A percentile compares a stretch with the other conserved stretches of the same genome.
Evolutionary conservation across 768 basidiomycete genomes (phyloP).

Genomic region (Boletales sp.): DNA sequence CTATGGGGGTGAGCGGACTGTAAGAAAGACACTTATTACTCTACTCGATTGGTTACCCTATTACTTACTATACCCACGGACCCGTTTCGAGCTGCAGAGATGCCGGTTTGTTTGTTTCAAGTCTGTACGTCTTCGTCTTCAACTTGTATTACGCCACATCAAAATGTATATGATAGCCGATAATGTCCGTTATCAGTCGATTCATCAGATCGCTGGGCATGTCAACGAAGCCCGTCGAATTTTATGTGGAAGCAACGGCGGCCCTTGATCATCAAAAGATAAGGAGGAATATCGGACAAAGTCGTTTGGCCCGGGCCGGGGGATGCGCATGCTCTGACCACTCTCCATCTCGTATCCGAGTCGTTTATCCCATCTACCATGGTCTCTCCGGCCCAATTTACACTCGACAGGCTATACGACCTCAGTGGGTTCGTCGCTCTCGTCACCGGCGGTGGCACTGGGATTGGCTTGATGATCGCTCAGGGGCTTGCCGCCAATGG

Average conservation of each 20-base stretch:
- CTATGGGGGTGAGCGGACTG: constrained; percentile 8
- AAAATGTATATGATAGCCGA: too few relatives aligned
- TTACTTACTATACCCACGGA: neutral
- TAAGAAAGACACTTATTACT: constrained; percentile 1
- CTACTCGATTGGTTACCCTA: constrained; percentile 6
- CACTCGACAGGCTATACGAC: constrained; percentile 37
- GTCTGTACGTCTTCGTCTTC: neutral
- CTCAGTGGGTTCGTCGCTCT: constrained; percentile 55
- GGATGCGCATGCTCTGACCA: too few relatives aligned
- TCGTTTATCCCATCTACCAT: constrained; percentile 7
- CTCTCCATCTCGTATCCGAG: too few relatives aligned
- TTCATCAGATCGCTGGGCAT: too few relatives aligned
- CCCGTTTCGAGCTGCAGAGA: constrained; percentile 2
- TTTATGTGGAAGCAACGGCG: too few relatives aligned
- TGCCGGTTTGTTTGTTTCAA: constrained; percentile 2
- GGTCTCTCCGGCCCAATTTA: constrained; percentile 22
- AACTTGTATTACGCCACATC: too few relatives aligned
- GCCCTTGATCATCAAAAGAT: too few relatives aligned
- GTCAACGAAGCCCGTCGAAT: too few relatives aligned
- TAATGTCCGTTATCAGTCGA: too few relatives aligned
- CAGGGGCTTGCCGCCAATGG: constrained; percentile 72
- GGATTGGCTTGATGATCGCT: constrained; percentile 64
- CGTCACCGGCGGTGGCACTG: constrained; percentile 48
- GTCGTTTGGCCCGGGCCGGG: too few relatives aligned
- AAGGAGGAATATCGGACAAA: too few relatives aligned